Percentiles rank a stretch among this genome's conserved stretches.
phyloP scores from a whole-genome alignment of 2,329 filamentous ascomycete species.

The Xylogone sp. region DNA sequence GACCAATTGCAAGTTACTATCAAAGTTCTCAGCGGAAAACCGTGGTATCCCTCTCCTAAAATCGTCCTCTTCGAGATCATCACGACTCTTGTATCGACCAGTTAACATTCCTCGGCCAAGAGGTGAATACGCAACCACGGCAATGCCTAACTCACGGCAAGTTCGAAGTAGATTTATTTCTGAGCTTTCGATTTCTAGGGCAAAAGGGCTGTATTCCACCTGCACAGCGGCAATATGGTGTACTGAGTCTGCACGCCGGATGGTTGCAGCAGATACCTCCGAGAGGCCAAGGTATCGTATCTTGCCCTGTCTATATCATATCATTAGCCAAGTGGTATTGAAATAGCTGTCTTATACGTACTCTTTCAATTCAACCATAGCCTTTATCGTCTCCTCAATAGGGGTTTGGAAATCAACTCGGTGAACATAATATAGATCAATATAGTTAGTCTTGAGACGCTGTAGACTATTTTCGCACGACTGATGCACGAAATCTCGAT shows the following conservation, averaged over 20 bases:
- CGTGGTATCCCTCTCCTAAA: constrained; percentile 33
- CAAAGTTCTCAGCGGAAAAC: constrained; percentile 46
- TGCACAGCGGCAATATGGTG: constrained; percentile 46
- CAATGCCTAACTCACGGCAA: constrained; percentile 47
- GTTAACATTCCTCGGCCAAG: constrained; percentile 46
- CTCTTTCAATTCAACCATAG: constrained; percentile 30
- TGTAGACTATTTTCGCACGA: constrained; percentile 8
- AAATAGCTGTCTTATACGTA: background rate
- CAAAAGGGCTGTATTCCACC: constrained; percentile 49
- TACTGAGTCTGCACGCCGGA: constrained; percentile 47
- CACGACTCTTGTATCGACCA: constrained; percentile 25
- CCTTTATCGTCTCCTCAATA: constrained; percentile 37
- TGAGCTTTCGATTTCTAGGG: constrained; percentile 52
- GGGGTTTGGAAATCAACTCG: constrained; percentile 32
- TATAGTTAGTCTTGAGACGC: constrained; percentile 7
- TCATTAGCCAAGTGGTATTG: constrained; percentile 27
- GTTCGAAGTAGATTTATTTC: constrained; percentile 44
- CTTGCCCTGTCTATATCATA: constrained; percentile 45
- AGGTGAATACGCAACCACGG: constrained; percentile 30
- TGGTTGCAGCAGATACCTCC: constrained; percentile 42
- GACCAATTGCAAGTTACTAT: constrained; percentile 45
- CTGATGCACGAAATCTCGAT: constrained; percentile 6
- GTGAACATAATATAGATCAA: constrained; percentile 21
- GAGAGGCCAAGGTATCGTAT: constrained; percentile 54
- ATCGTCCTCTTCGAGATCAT: constrained; percentile 10